phyloP scores from a whole-genome alignment of 495 filamentous ascomycete genomes.

The Aspergillus funiculosus region DNA sequence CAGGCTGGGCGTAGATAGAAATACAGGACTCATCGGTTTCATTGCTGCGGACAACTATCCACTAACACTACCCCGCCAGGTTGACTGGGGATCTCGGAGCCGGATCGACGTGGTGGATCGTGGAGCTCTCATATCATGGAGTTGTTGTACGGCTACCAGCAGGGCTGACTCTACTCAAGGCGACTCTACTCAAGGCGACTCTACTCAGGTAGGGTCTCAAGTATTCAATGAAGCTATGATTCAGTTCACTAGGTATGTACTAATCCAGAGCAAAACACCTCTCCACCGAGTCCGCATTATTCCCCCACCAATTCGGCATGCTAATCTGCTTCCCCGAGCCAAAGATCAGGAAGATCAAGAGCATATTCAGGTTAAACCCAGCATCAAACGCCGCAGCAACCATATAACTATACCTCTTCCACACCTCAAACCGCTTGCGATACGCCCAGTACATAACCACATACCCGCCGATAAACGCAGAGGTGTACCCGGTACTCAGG shows the following conservation, averaged over 20 bases:
- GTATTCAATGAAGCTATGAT: too few relatives aligned
- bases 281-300: conserved; percentile 34
- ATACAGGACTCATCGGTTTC: too few relatives aligned
- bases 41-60: too few relatives aligned
- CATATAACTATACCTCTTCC: conserved; percentile 53
- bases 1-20: too few relatives aligned
- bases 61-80: too few relatives aligned
- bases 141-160: too few relatives aligned
- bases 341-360: conserved; percentile 52
- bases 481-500: conserved; percentile 49
- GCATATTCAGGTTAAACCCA: conserved; percentile 52
- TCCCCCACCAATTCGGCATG: conserved; percentile 57
- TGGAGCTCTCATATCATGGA: too few relatives aligned
- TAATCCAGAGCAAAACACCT: conserved; percentile 31
- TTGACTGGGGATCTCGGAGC: too few relatives aligned
- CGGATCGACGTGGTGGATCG: too few relatives aligned
- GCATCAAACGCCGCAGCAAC: conserved; percentile 53
- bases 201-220: too few relatives aligned
- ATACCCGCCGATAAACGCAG: conserved; percentile 51
- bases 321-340: conserved; percentile 45
- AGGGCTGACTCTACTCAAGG: too few relatives aligned
- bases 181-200: too few relatives aligned
- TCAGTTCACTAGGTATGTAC: not conserved
- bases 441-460: conserved; percentile 52
- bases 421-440: conserved; percentile 47